Evolutionary conservation across 305 asterid species (phyloP).

Genomic region (Fraxinus greggii): DNA sequence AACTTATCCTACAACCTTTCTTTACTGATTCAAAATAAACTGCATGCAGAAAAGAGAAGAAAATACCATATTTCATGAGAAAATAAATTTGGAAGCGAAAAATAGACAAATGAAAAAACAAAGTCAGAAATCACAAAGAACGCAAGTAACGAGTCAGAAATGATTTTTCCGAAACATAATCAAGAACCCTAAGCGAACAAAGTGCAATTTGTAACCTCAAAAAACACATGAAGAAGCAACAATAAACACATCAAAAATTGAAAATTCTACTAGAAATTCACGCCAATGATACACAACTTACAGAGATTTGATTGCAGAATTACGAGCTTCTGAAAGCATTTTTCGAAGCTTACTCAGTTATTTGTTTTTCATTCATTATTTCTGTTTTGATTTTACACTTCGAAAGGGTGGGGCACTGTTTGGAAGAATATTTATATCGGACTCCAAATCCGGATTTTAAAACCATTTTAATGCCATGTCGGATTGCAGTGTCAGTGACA

Average conservation of each 20-base stretch:
- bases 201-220: not conserved
- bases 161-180: not conserved
- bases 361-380: not conserved
- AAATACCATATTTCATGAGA: not conserved
- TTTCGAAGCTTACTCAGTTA: not conserved
- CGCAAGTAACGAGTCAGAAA: not conserved
- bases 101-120: not conserved
- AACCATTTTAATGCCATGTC: constrained; percentile 1
- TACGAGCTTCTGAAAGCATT: not conserved
- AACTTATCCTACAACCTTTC: not conserved
- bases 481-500: not conserved
- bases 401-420: not conserved
- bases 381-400: not conserved
- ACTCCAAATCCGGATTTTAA: not conserved
- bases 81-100: not conserved
- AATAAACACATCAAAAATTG: not conserved
- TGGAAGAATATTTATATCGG: not conserved
- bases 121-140: not conserved
- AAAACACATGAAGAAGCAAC: not conserved
- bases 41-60: not conserved
- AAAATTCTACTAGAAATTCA: not conserved
- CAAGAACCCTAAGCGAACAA: not conserved
- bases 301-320: not conserved
- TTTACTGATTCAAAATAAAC: not conserved
- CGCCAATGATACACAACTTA: not conserved